A percentile compares a stretch with the other conserved stretches of the same genome.
phyloP scores from a whole-genome alignment of 331 rosid genomes.

The Telfairia occidentalis region DNA sequence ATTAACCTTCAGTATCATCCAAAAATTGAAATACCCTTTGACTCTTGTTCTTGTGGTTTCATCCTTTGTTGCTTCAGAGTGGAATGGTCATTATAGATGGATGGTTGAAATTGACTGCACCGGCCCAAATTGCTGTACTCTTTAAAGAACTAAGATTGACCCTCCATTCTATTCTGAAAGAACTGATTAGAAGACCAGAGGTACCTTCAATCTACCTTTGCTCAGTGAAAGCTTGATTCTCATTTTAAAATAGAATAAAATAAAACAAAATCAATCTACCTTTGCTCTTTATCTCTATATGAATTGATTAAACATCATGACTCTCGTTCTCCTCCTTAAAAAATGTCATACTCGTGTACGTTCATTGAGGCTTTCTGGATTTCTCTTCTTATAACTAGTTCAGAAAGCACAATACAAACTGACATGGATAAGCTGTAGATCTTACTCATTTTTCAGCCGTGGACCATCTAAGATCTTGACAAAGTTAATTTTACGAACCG shows the following conservation, averaged over 20 bases:
- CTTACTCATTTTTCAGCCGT: not conserved
- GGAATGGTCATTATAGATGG: constrained; percentile 76
- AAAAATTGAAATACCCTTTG: not conserved
- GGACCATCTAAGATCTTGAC: not conserved
- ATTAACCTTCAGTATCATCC: not conserved
- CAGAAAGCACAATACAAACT: not conserved
- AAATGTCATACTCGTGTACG: not conserved
- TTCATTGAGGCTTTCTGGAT: not conserved
- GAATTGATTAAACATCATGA: not conserved
- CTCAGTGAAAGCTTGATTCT: too few species aligned
- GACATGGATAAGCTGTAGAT: not conserved
- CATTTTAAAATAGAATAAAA: too few species aligned
- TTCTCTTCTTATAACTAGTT: not conserved
- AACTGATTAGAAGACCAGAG: constrained; percentile 78
- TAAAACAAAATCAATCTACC: not conserved
- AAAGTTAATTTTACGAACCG: not conserved
- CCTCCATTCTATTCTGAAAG: constrained; percentile 72
- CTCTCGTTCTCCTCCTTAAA: not conserved
- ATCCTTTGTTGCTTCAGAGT: constrained; percentile 29
- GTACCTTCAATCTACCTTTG: constrained; percentile 21
- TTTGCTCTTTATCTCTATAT: constrained; percentile 1
- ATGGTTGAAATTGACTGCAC: constrained; percentile 87
- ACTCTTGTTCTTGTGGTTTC: constrained; percentile 14
- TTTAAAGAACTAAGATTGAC: constrained; percentile 78
- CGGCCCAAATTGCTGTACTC: constrained; percentile 92